A percentile compares a stretch with the other conserved stretches of the same genome.
These are phyloP conservation scores for Sungouiella blattae DNA, from an alignment of 805 yeast species.

Conservation along the genomic window DNA sequence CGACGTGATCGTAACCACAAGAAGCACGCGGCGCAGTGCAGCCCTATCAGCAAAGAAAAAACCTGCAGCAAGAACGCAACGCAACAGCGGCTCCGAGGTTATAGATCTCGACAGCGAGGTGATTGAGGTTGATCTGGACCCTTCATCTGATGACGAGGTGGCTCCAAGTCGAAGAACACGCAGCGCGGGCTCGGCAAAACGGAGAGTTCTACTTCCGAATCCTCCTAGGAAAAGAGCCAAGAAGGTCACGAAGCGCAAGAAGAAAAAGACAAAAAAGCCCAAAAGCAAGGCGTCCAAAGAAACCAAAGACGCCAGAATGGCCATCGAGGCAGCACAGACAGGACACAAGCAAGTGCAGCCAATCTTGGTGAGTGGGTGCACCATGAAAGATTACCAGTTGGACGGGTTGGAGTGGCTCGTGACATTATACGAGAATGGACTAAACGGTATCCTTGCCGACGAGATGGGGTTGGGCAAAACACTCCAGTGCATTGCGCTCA, in stretches of 20 bases:
- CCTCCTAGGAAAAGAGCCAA: not conserved
- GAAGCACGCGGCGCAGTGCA: too few relatives aligned
- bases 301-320: constrained; percentile 18
- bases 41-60: too few relatives aligned
- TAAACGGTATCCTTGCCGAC: constrained; percentile 93
- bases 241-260: not conserved
- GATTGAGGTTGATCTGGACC: constrained; percentile 1
- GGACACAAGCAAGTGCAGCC: constrained; percentile 29
- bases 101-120: not conserved
- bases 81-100: not conserved
- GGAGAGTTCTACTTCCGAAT: not conserved
- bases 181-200: too few relatives aligned
- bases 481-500: constrained; percentile 75
- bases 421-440: constrained; percentile 86
- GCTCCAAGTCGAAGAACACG: not conserved
- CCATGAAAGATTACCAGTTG: constrained; percentile 77
- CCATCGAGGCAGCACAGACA: constrained; percentile 25
- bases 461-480: constrained; percentile 98
- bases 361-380: constrained; percentile 40
- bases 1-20: not conserved
- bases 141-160: not conserved
- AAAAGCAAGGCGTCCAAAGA: constrained; percentile 8
- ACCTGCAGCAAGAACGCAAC: not conserved
- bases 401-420: constrained; percentile 91
- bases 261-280: constrained; percentile 1